Evolutionary conservation across 1,284 basidiomycete species (phyloP).

Genomic region (Tetrapyrgos nigripes): DNA sequence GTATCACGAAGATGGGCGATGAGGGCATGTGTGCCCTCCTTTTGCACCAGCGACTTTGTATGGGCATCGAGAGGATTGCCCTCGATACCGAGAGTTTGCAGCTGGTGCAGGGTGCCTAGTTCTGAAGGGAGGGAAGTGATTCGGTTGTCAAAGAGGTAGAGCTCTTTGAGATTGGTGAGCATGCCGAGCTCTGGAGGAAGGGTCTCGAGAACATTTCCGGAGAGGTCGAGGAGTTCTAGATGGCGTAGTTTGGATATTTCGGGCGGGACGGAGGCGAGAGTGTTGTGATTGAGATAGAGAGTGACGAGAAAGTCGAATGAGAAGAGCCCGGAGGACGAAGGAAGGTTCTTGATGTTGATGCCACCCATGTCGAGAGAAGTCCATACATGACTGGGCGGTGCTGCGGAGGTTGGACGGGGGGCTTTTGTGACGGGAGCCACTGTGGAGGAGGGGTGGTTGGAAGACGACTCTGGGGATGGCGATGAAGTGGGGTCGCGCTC

Average conservation of each 20-base stretch:
- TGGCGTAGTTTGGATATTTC: conserved; percentile 88
- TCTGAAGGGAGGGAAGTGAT: conserved; percentile 86
- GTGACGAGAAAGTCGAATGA: conserved; percentile 92
- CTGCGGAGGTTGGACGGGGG: conserved; percentile 61
- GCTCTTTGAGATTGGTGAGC: conserved; percentile 88
- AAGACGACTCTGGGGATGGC: conserved; percentile 41
- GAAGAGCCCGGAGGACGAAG: conserved; percentile 85
- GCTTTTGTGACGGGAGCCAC: conserved; percentile 70
- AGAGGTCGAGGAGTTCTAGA: conserved; percentile 91
- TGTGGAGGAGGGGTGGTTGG: conserved; percentile 77
- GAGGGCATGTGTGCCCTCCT: conserved; percentile 90
- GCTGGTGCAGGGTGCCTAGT: conserved; percentile 90
- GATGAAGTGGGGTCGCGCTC: conserved; percentile 40
- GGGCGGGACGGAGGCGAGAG: conserved; percentile 81
- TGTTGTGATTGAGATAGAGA: conserved; percentile 98
- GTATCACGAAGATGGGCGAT: conserved; percentile 91
- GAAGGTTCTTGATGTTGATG: conserved; percentile 90
- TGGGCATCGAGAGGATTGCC: conserved; percentile 91
- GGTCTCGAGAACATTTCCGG: conserved; percentile 83
- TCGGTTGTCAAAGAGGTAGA: conserved; percentile 96
- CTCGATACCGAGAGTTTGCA: conserved; percentile 94
- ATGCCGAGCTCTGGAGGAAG: conserved; percentile 93
- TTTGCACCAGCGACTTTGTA: conserved; percentile 85
- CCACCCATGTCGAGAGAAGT: conserved; percentile 96
- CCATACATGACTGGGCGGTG: conserved; percentile 81